phyloP scores from a whole-genome alignment of 768 basidiomycete genomes.

The Favolaschia claudopus region DNA sequence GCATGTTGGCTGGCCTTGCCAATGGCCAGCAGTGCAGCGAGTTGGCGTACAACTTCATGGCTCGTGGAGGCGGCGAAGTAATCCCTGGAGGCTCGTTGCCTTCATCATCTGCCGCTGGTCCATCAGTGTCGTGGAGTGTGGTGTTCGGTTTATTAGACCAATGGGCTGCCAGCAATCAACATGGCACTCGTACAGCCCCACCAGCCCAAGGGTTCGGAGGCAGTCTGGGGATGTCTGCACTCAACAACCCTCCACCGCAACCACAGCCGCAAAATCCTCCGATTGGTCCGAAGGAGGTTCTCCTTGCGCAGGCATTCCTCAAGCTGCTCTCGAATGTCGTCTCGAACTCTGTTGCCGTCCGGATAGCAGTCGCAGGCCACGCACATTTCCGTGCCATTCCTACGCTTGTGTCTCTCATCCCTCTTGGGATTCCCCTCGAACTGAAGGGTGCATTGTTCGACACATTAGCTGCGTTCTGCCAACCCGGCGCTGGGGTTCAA shows the following conservation, averaged over 20 bases:
- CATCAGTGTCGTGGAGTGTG: slow-evolving; percentile 78
- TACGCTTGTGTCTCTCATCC: slow-evolving; percentile 79
- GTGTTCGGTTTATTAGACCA: slow-evolving; percentile 80
- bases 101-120: slow-evolving; percentile 55
- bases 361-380: slow-evolving; percentile 79
- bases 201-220: slow-evolving; percentile 51
- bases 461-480: slow-evolving; percentile 82
- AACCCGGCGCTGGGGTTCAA: slow-evolving; percentile 74
- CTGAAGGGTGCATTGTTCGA: slow-evolving; percentile 88
- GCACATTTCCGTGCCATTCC: slow-evolving; percentile 83
- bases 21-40: slow-evolving; percentile 88
- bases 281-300: slow-evolving; percentile 73
- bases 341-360: slow-evolving; percentile 76
- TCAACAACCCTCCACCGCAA: slow-evolving; percentile 45
- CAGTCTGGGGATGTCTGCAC: slow-evolving; percentile 22
- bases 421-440: slow-evolving; percentile 85
- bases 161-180: slow-evolving; percentile 65
- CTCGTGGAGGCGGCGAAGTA: slow-evolving; percentile 75
- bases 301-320: slow-evolving; percentile 83
- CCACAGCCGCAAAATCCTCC: slow-evolving; percentile 56
- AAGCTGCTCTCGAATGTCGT: slow-evolving; percentile 80
- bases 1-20: slow-evolving; percentile 87
- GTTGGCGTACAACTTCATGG: slow-evolving; percentile 89
- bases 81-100: slow-evolving; percentile 66
- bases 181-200: slow-evolving; percentile 52